Percentiles rank a stretch among this genome's conserved stretches.
phyloP scores from a whole-genome alignment of 2,329 filamentous ascomycete genomes.

The Talaromyces sp. region DNA sequence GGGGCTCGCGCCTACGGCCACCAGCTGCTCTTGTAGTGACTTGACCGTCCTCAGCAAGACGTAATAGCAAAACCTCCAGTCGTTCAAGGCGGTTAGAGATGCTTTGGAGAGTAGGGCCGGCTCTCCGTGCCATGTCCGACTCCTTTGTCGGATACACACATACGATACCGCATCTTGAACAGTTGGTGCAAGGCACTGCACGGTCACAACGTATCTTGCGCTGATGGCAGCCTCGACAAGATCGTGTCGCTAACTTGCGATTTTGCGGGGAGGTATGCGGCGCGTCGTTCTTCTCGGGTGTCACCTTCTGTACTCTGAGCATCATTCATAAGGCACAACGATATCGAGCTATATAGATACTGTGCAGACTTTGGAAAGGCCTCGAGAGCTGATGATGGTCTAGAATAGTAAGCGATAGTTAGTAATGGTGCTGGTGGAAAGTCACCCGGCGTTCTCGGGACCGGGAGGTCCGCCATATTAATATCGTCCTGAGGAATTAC shows the following conservation, averaged over 20 bases:
- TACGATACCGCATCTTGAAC: constrained; percentile 21
- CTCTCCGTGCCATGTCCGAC: constrained; percentile 16
- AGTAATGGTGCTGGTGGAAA: neutral
- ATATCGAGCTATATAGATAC: neutral
- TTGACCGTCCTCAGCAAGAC: constrained; percentile 12
- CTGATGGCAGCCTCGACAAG: constrained; percentile 28
- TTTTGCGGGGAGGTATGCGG: constrained; percentile 8
- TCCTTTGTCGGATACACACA: constrained; percentile 24
- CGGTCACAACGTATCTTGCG: constrained; percentile 33
- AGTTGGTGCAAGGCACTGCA: constrained; percentile 29
- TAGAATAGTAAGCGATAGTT: neutral
- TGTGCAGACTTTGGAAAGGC: neutral
- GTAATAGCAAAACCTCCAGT: constrained; percentile 20
- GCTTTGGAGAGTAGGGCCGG: constrained; percentile 23
- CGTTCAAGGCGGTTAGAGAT: constrained; percentile 20
- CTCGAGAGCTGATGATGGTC: neutral
- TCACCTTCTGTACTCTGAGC: neutral
- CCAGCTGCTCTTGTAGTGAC: neutral
- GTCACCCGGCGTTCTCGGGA: neutral
- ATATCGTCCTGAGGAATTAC: neutral
- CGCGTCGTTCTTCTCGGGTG: neutral
- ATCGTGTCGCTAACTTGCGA: constrained; percentile 18
- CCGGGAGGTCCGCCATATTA: constrained; percentile 12
- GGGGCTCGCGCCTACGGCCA: neutral
- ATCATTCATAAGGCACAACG: neutral